phyloP scores from a whole-genome alignment of 805 yeast genomes.

The Naumovozyma baii region DNA sequence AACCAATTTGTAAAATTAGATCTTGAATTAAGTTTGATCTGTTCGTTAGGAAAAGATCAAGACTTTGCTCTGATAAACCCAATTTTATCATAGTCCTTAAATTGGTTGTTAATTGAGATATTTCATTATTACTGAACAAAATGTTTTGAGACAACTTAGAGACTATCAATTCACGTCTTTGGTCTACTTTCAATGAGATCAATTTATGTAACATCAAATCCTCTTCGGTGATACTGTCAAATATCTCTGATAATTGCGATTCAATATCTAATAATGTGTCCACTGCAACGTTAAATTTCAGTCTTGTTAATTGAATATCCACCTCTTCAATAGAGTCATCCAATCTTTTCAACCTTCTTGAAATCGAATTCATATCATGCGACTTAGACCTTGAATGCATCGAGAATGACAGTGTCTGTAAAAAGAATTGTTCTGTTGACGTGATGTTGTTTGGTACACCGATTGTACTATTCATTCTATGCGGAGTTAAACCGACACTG shows the following conservation, averaged over 20 bases:
- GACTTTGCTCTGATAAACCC: constrained; percentile 39
- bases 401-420: constrained; percentile 47
- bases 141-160: constrained; percentile 32
- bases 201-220: constrained; percentile 27
- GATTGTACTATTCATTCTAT: constrained; percentile 5
- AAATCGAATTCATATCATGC: constrained; percentile 35
- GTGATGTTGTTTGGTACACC: background rate
- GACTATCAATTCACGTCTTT: constrained; percentile 26
- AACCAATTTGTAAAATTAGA: constrained; percentile 39
- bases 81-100: constrained; percentile 32
- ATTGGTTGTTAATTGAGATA: constrained; percentile 18
- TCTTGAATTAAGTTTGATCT: constrained; percentile 39
- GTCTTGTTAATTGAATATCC: constrained; percentile 57
- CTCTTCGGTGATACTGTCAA: constrained; percentile 18
- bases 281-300: constrained; percentile 40
- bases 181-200: constrained; percentile 26
- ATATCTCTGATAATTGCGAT: constrained; percentile 12
- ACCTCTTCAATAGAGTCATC: constrained; percentile 61
- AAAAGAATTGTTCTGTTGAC: constrained; percentile 27
- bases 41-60: constrained; percentile 39
- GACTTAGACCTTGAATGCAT: constrained; percentile 53
- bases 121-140: constrained; percentile 19
- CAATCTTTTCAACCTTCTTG: constrained; percentile 40
- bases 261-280: constrained; percentile 30
- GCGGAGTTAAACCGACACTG: constrained; percentile 17